These are phyloP conservation scores for Stygiomarasmius scandens DNA, from an alignment of 1,284 basidiomycete species.

Conservation along the genomic window DNA sequence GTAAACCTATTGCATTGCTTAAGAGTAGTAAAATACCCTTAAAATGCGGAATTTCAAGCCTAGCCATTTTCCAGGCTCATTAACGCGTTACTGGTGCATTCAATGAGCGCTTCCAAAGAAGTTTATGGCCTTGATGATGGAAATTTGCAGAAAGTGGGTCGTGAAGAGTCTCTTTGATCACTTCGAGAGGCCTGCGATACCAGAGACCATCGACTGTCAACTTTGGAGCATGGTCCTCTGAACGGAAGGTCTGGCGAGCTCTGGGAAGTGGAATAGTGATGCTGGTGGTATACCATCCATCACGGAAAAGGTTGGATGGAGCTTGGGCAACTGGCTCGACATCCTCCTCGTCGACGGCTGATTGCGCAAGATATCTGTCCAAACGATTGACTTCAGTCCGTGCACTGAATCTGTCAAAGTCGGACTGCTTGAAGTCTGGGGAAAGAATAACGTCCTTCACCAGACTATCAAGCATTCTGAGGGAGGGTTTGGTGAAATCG, in stretches of 20 bases:
- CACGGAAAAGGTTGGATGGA: background rate
- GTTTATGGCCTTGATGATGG: slow-evolving; percentile 28
- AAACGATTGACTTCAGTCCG: background rate
- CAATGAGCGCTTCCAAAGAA: slow-evolving; percentile 26
- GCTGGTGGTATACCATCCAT: background rate
- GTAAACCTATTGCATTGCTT: no score
- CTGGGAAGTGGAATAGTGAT: slow-evolving; percentile 1
- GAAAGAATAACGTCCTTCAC: background rate
- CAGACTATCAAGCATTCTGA: background rate
- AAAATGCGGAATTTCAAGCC: no score
- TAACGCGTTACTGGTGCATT: no score
- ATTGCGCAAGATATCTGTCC: background rate
- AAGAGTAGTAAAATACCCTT: no score
- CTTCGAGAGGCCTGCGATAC: slow-evolving; percentile 23
- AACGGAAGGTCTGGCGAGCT: background rate
- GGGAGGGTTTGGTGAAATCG: background rate
- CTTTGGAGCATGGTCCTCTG: slow-evolving; percentile 1
- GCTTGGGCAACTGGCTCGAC: background rate
- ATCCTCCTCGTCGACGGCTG: background rate
- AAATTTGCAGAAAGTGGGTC: slow-evolving; percentile 21
- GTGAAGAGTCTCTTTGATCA: slow-evolving; percentile 28
- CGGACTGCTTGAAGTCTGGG: background rate
- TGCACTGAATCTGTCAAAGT: background rate
- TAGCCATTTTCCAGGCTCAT: no score
- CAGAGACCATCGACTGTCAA: background rate